Base-by-base conservation (phyloP, 2,329 filamentous ascomycete species). In the Trichoderma lentiforme region DNA sequence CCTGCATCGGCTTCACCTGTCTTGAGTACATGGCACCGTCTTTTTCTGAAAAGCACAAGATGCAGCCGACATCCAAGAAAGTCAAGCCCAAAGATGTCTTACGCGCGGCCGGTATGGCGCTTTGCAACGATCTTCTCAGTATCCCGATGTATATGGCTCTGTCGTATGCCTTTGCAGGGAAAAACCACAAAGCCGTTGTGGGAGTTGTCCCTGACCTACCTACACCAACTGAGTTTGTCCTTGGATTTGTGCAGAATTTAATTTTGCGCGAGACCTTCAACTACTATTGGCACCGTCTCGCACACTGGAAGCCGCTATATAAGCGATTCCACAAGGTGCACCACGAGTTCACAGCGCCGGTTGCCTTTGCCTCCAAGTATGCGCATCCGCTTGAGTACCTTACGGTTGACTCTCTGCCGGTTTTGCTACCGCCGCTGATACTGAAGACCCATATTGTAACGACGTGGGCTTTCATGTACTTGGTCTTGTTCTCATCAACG, bases 371-470 rank as follows among this genome's bases (percentile, higher is more conserved):
- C 0, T 85, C 87, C 2, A 85, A 89, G 74, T 89, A 87, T 74
- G 86, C 86, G 0, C 87, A 88, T 74, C 87, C 87, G 0, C 71
- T 86, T n/a, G 88, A 89, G 78, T 86, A 89, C 74, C 73, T 89
- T 2, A 72, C 88, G 9, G 85, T 86, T n/a, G 88, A 89, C 74
- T 80, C 83, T 3, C 76, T 88, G 28, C 87, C 87, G 0, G 83
- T 88, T 3, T 81, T 81, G 1, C 76, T 88, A 34, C 86, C 86
- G 11, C 84, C 85, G 3, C 73, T 84, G 73, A 68, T 87, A 1
- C 75, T 88, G 21, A 73, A 78, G 4, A 79, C 83, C 1, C 87
- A 89, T 72, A 78, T 89, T 7, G 47, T 89, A 21, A 87, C 86
- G 0, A 82, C 86, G 75, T 88, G 85, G 85, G 73, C 77, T 1